Evolutionary conservation across 192 early-diverging fungal genomes (phyloP).

Genomic region (Coemansia sp.): DNA sequence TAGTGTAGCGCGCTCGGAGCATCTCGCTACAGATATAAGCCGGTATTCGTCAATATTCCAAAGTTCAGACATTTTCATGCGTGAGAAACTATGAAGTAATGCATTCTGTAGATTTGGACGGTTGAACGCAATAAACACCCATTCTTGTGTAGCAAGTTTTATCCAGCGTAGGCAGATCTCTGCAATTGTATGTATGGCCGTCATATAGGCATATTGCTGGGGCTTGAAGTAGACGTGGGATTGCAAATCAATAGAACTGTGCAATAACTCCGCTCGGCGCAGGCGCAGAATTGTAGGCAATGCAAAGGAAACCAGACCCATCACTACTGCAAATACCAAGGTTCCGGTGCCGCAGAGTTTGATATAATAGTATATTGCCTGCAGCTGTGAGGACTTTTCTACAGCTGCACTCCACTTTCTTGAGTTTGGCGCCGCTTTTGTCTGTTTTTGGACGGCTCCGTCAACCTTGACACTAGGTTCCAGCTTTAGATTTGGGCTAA

Average conservation of each 20-base stretch:
- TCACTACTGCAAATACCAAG: slow-evolving; percentile 2
- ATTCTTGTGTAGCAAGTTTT: slow-evolving; percentile 8
- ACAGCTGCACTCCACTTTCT: background rate
- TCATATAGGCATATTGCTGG: background rate
- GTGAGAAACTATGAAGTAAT: slow-evolving; percentile 18
- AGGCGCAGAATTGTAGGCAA: slow-evolving; percentile 17
- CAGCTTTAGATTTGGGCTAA: background rate
- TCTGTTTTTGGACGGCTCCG: background rate
- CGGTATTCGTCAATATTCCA: slow-evolving; percentile 9
- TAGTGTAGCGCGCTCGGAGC: slow-evolving; percentile 16
- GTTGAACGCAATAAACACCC: slow-evolving; percentile 17
- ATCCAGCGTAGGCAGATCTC: slow-evolving; percentile 17
- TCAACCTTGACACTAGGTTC: background rate
- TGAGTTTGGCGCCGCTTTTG: background rate
- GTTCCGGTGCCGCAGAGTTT: slow-evolving; percentile 15
- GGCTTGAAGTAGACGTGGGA: background rate
- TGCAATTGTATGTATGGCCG: background rate
- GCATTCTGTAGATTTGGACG: slow-evolving; percentile 17
- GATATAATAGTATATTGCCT: slow-evolving; percentile 8
- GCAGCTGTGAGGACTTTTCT: background rate
- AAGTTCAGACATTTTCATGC: slow-evolving; percentile 21
- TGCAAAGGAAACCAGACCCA: slow-evolving; percentile 16
- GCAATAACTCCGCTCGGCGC: slow-evolving; percentile 6
- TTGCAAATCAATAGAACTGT: background rate
- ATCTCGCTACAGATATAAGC: slow-evolving; percentile 9